Evolutionary conservation across 1,284 basidiomycete species (phyloP), one percentile per base, ranked within the genome.

Genomic region (Sanghuangporus sanghuang): DNA sequence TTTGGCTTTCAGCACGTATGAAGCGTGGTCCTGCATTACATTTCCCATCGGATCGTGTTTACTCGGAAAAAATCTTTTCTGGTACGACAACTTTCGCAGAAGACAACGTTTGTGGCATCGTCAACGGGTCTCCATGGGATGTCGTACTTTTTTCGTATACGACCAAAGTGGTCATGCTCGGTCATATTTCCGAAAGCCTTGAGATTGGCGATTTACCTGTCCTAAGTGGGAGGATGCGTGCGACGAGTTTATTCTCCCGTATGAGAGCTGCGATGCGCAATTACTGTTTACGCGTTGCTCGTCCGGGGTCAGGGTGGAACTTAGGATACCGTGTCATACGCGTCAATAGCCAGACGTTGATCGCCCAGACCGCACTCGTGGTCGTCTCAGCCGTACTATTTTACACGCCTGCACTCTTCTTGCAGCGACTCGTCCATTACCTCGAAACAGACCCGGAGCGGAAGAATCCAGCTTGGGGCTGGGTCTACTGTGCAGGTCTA

Each of bases 191-290:
- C 3, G 80, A 84, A 64, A 88, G 84, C 62, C 81, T 95, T 63
- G 91, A 95, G 69, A 92, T 94, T 23, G 91, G 86, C 67, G 93
- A 95, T 73, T 76, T 95, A 50, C 93, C 93, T 1, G 85, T 95
- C 60, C 80, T 95, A 7, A 84, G 87, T 0, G 84, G 80, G 0
- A 73, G 82, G 67, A 87, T 93, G 83, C 88, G 93, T 60, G 81
- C 87, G 0, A 81, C 86, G 2, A 73, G 73, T 66, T 81, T 86
- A 52, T 88, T 81, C 66, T 64, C 77, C n/a, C 68, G 67, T 16
- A 85, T 86, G 81, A 78, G 74, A 61, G 71, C 54, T 18, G 72
- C 74, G 3, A 69, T 81, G 67, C 76, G 73, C 23, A 73, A 71
- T 9, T 74, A 73, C 68, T 76, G 77, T 57, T 74, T 85, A 6